phyloP scores from a whole-genome alignment of 495 filamentous ascomycete species.

The Penicillium flavigenum region DNA sequence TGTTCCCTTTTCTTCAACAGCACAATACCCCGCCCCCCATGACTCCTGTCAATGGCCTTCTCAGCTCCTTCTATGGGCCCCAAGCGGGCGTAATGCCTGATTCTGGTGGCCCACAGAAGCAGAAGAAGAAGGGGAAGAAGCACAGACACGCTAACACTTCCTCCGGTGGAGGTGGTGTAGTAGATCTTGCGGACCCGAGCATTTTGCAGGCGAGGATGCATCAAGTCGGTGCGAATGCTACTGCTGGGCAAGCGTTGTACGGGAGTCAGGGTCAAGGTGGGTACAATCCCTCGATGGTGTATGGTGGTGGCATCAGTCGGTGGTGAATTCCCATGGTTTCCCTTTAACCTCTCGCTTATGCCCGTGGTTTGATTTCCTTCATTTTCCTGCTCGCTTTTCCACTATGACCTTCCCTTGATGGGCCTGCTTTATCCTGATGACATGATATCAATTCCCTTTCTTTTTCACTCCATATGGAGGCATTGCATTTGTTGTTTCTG shows the following conservation, averaged over 20 bases:
- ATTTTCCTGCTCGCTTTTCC: conserved; percentile 19
- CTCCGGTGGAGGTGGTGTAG: conserved; percentile 96
- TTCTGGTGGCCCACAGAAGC: conserved; percentile 74
- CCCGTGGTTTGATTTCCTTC: conserved; percentile 17
- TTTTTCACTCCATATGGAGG: conserved; percentile 29
- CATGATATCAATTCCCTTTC: conserved; percentile 36
- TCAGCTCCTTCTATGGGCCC: conserved; percentile 85
- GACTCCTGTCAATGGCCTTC: conserved; percentile 82
- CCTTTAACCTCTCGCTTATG: conserved; percentile 14
- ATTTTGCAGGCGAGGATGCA: conserved; percentile 98
- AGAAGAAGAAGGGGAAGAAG: conserved; percentile 99
- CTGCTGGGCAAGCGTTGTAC: conserved; percentile 80
- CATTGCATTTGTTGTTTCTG: conserved; percentile 32
- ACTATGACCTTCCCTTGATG: conserved; percentile 21
- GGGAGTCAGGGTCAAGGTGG: conserved; percentile 96
- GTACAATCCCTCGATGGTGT: conserved; percentile 88
- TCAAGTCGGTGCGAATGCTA: conserved; percentile 67
- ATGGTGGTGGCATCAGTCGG: conserved; percentile 69
- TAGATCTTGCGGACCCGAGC: conserved; percentile 99
- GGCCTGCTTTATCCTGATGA: conserved; percentile 30
- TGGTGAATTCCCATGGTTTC: conserved; percentile 57
- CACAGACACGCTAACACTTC: conserved; percentile 99
- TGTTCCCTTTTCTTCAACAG: conserved; percentile 80
- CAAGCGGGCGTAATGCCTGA: conserved; percentile 82
- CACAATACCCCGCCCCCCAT: conserved; percentile 84